These are phyloP conservation scores for Cordyceps pruinosa DNA, from an alignment of 2,329 filamentous ascomycete genomes.

Conservation along the genomic window DNA sequence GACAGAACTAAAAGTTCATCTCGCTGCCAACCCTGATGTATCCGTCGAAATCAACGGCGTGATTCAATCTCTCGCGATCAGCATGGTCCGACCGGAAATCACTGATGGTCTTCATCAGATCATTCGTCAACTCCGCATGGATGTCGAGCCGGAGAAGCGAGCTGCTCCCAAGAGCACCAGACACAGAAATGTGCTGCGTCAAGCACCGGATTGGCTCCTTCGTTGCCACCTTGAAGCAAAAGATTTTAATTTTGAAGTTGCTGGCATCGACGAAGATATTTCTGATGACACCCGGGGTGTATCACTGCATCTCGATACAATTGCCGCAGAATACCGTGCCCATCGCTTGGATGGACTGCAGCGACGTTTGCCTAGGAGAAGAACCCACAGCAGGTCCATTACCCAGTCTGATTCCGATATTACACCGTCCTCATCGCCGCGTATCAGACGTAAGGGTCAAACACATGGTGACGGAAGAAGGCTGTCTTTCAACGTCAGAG, in stretches of 20 bases:
- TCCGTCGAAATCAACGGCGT: constrained; percentile 73
- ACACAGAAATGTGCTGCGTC: constrained; percentile 65
- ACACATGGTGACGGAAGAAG: constrained; percentile 69
- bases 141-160: constrained; percentile 57
- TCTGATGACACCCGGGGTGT: constrained; percentile 76
- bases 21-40: constrained; percentile 80
- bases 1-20: constrained; percentile 76
- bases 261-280: constrained; percentile 77
- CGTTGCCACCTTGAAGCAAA: constrained; percentile 79
- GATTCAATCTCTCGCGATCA: constrained; percentile 79
- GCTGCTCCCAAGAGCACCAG: constrained; percentile 39
- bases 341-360: constrained; percentile 63
- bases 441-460: constrained; percentile 44
- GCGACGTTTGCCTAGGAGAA: constrained; percentile 54
- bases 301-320: constrained; percentile 78
- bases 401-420: constrained; percentile 63
- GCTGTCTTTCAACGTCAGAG: constrained; percentile 71
- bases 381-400: constrained; percentile 66
- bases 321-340: constrained; percentile 82
- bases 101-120: constrained; percentile 89
- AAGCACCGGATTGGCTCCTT: constrained; percentile 75
- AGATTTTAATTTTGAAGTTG: constrained; percentile 85
- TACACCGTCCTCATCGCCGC: constrained; percentile 32
- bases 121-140: constrained; percentile 69
- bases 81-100: constrained; percentile 87